Conservation (phyloP, 345 rosid species). For the Nasturtium officinale region DNA sequence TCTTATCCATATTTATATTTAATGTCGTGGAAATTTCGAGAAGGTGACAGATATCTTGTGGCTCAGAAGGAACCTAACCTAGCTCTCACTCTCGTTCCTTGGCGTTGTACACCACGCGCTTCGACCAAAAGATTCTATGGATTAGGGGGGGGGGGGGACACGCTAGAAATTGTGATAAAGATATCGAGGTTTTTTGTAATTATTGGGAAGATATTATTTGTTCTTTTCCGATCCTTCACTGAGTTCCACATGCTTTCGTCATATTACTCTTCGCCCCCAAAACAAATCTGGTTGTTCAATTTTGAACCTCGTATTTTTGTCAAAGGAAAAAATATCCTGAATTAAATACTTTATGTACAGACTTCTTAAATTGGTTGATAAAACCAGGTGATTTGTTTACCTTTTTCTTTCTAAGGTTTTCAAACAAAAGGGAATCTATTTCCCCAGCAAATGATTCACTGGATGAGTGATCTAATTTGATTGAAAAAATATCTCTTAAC, state of each 20-base stretch:
- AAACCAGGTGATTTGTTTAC: background rate
- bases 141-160: conserved; percentile 1
- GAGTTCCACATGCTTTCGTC: background rate
- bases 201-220: conserved; percentile 18
- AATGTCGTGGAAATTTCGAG: conserved; percentile 50
- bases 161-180: background rate
- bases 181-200: conserved; percentile 18
- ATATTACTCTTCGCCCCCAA: conserved; percentile 12
- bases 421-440: background rate
- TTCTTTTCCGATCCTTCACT: background rate
- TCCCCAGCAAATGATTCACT: background rate
- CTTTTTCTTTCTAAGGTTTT: background rate
- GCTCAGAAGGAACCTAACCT: conserved; percentile 46
- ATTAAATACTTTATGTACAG: background rate
- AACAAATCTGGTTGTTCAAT: background rate
- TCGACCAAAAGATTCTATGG: background rate
- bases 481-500: background rate
- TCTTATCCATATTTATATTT: background rate
- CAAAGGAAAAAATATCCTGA: background rate
- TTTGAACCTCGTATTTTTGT: background rate
- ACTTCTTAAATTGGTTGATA: background rate
- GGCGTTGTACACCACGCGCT: conserved; percentile 12
- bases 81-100: conserved; percentile 10
- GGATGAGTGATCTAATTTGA: background rate
- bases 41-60: conserved; percentile 53